Evolutionary conservation across 108 stramenopile genomes (phyloP).

Genomic region (Skeletonema grethae): DNA sequence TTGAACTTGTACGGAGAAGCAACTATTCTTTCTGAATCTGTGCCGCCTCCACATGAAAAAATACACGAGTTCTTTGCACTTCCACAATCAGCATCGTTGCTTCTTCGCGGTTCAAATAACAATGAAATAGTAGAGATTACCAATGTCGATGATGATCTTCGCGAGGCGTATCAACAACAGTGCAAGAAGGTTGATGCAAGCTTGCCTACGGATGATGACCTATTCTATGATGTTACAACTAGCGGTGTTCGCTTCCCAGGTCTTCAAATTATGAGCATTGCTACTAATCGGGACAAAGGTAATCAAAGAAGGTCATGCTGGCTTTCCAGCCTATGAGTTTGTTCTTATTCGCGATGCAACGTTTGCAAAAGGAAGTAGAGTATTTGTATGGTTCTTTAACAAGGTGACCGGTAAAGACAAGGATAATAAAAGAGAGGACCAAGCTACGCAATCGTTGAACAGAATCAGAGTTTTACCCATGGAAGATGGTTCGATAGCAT

Average conservation of each 20-base stretch:
- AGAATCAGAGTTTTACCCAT: slow-evolving; percentile 18
- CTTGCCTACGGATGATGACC: slow-evolving; percentile 19
- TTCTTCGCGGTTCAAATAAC: slow-evolving; percentile 43
- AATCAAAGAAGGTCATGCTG: slow-evolving; percentile 13
- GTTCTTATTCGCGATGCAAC: slow-evolving; percentile 36
- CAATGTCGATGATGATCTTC: slow-evolving; percentile 24
- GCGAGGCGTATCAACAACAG: slow-evolving; percentile 19
- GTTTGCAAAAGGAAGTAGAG: slow-evolving; percentile 30
- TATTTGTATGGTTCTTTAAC: slow-evolving; percentile 45
- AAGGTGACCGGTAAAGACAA: slow-evolving; percentile 26
- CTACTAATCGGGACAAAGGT: slow-evolving; percentile 41
- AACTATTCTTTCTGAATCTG: slow-evolving; percentile 8
- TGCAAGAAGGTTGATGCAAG: slow-evolving; percentile 24
- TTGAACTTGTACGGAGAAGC: slow-evolving; percentile 20
- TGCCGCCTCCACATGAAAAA: slow-evolving; percentile 13
- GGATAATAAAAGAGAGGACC: slow-evolving; percentile 1
- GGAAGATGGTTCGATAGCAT: slow-evolving; percentile 28
- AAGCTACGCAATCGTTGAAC: slow-evolving; percentile 38
- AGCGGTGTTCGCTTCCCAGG: slow-evolving; percentile 44
- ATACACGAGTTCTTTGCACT: slow-evolving; percentile 41
- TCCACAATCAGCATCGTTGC: slow-evolving; percentile 23
- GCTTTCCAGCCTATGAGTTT: slow-evolving; percentile 36
- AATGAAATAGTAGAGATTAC: slow-evolving; percentile 29
- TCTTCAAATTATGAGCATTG: slow-evolving; percentile 26
- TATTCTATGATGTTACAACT: slow-evolving; percentile 40